Percentiles rank a stretch among this genome's conserved stretches.
Conservation (phyloP, 352 stramenopile genomes). For the Phytophthora pinifolia region DNA sequence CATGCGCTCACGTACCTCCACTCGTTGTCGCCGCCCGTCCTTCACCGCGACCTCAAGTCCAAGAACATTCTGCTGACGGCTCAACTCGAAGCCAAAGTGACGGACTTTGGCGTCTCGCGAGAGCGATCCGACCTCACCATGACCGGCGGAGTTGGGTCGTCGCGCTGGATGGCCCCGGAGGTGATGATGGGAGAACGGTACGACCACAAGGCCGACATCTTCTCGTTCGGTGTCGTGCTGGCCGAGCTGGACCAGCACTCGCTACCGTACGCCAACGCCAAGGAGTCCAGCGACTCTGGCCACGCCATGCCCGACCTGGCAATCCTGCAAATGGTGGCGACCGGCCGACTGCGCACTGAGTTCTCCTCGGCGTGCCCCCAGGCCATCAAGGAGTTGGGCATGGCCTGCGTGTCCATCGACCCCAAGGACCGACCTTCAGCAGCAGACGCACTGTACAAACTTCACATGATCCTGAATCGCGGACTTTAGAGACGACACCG, state of each 20-base stretch:
- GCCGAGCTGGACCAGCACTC: slow-evolving; percentile 37
- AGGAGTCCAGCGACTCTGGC: slow-evolving; percentile 24
- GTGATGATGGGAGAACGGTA: slow-evolving; percentile 47
- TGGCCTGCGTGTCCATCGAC: slow-evolving; percentile 42
- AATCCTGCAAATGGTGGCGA: slow-evolving; percentile 50
- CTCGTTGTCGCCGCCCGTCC: slow-evolving; percentile 28
- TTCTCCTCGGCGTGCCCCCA: slow-evolving; percentile 31
- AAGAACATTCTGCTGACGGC: slow-evolving; percentile 38
- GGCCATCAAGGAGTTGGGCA: slow-evolving; percentile 31
- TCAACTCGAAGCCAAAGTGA: slow-evolving; percentile 33
- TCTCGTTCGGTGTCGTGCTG: slow-evolving; percentile 48
- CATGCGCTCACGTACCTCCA: slow-evolving; percentile 46
- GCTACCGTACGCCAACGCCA: slow-evolving; percentile 34
- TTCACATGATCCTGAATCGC: slow-evolving; percentile 36
- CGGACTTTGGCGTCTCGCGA: slow-evolving; percentile 40
- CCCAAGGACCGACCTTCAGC: slow-evolving; percentile 35
- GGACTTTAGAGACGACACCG: slow-evolving; percentile 13
- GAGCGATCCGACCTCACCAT: slow-evolving; percentile 36
- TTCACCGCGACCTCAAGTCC: slow-evolving; percentile 38
- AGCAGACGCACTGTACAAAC: slow-evolving; percentile 41
- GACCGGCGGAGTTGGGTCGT: slow-evolving; percentile 41
- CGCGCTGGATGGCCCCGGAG: slow-evolving; percentile 46
- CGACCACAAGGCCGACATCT: slow-evolving; percentile 50
- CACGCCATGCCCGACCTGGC: slow-evolving; percentile 34
- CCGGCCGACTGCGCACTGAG: slow-evolving; percentile 35